Evolutionary conservation across 1,284 basidiomycete species (phyloP).

Genomic region (Amanita bisporigera): DNA sequence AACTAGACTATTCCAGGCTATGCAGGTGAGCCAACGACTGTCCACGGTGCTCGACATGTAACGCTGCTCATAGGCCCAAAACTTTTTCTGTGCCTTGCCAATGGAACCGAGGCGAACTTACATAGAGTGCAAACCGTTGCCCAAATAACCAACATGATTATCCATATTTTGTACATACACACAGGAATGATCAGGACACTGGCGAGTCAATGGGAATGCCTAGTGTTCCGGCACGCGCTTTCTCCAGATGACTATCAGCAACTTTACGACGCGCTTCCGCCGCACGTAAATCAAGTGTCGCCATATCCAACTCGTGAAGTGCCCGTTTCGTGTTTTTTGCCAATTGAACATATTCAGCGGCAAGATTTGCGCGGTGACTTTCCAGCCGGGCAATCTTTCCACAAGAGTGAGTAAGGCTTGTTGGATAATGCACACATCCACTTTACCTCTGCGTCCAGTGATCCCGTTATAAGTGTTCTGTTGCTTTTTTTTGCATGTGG

Average conservation of each 20-base stretch:
- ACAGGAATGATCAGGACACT: constrained; percentile 1
- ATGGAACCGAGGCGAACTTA: constrained; percentile 74
- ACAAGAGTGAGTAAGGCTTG: not conserved
- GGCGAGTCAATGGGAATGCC: constrained; percentile 53
- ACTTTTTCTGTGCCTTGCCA: constrained; percentile 78
- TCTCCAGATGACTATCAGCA: constrained; percentile 62
- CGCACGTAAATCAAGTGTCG: constrained; percentile 60
- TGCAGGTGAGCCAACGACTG: constrained; percentile 62
- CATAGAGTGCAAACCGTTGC: constrained; percentile 76
- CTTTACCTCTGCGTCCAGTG: constrained; percentile 15
- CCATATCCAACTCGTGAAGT: constrained; percentile 63
- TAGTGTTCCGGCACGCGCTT: constrained; percentile 60
- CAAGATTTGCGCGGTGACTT: constrained; percentile 47
- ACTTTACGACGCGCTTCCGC: constrained; percentile 61
- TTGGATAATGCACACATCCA: not conserved
- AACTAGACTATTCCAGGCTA: constrained; percentile 71
- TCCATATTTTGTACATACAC: not conserved
- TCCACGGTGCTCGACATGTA: constrained; percentile 5
- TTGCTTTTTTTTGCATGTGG: not conserved
- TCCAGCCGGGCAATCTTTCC: constrained; percentile 42
- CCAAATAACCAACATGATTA: constrained; percentile 43
- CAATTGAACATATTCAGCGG: constrained; percentile 50
- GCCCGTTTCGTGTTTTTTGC: constrained; percentile 54
- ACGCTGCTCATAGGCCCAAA: constrained; percentile 51
- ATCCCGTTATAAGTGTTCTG: not conserved